Percentiles rank a stretch among this genome's conserved stretches.
phyloP scores from a whole-genome alignment of 2,329 filamentous ascomycete species.

The Akanthomyces dipterigenus region DNA sequence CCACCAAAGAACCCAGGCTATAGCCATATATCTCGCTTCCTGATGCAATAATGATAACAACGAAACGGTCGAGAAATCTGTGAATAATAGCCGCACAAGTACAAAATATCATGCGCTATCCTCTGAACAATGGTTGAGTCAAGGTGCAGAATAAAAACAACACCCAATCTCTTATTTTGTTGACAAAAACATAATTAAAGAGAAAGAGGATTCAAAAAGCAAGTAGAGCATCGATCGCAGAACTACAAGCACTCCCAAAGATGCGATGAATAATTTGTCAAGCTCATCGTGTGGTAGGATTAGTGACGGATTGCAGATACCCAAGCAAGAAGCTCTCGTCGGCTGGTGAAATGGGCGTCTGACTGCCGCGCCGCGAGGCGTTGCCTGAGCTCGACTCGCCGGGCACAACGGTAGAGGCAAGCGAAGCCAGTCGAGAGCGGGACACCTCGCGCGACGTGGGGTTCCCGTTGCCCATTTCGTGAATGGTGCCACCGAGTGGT shows the following conservation, averaged over 20 bases:
- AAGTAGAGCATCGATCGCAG: not conserved
- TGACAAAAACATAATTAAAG: not conserved
- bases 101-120: not conserved
- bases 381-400: slow-evolving; percentile 24
- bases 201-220: not conserved
- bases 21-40: not conserved
- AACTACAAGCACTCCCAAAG: not conserved
- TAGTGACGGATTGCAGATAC: slow-evolving; percentile 57
- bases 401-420: slow-evolving; percentile 28
- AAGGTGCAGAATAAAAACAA: not conserved
- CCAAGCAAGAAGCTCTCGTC: slow-evolving; percentile 71
- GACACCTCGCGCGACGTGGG: slow-evolving; percentile 15
- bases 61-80: not conserved
- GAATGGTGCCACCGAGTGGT: slow-evolving; percentile 3
- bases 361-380: slow-evolving; percentile 38
- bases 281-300: slow-evolving; percentile 28
- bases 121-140: not conserved
- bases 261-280: not conserved
- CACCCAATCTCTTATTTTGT: not conserved
- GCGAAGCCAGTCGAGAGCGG: slow-evolving; percentile 35
- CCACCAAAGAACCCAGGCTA: not conserved
- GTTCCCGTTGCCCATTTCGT: slow-evolving; percentile 13
- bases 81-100: not conserved
- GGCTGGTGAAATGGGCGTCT: slow-evolving; percentile 56
- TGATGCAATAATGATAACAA: not conserved